These are phyloP conservation scores for Clarireedia monteithiana DNA, from an alignment of 2,329 filamentous ascomycete species.

Conservation along the genomic window DNA sequence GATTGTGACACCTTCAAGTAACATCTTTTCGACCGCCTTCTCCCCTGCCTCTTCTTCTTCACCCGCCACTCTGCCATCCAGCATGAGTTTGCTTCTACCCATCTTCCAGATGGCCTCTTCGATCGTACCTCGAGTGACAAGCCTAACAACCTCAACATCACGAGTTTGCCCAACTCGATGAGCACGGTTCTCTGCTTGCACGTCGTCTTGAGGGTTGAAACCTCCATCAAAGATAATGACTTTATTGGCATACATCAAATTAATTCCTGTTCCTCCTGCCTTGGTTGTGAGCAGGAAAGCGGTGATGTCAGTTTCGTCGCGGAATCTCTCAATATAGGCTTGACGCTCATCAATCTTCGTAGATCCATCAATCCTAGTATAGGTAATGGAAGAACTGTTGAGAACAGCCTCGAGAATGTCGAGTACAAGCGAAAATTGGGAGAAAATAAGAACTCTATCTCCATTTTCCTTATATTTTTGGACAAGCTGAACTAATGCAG, in stretches of 20 bases:
- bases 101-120: slow-evolving; percentile 91
- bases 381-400: slow-evolving; percentile 61
- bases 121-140: slow-evolving; percentile 75
- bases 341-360: slow-evolving; percentile 81
- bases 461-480: slow-evolving; percentile 67
- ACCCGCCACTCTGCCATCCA: slow-evolving; percentile 68
- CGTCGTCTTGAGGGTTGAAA: slow-evolving; percentile 97
- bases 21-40: slow-evolving; percentile 23
- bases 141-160: slow-evolving; percentile 81
- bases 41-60: slow-evolving; percentile 33
- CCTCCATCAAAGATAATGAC: slow-evolving; percentile 94
- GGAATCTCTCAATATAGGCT: slow-evolving; percentile 81
- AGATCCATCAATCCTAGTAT: slow-evolving; percentile 78
- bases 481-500: slow-evolving; percentile 69
- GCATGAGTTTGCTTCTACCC: slow-evolving; percentile 84
- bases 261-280: slow-evolving; percentile 94
- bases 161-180: slow-evolving; percentile 89
- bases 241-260: slow-evolving; percentile 91
- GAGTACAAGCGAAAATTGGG: slow-evolving; percentile 85
- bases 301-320: slow-evolving; percentile 65
- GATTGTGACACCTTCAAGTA: slow-evolving; percentile 21
- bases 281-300: slow-evolving; percentile 92
- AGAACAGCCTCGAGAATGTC: slow-evolving; percentile 84
- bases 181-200: slow-evolving; percentile 96
- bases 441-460: slow-evolving; percentile 85